phyloP scores from a whole-genome alignment of 2,329 filamentous ascomycete species.

The Cercospora brassicicola region DNA sequence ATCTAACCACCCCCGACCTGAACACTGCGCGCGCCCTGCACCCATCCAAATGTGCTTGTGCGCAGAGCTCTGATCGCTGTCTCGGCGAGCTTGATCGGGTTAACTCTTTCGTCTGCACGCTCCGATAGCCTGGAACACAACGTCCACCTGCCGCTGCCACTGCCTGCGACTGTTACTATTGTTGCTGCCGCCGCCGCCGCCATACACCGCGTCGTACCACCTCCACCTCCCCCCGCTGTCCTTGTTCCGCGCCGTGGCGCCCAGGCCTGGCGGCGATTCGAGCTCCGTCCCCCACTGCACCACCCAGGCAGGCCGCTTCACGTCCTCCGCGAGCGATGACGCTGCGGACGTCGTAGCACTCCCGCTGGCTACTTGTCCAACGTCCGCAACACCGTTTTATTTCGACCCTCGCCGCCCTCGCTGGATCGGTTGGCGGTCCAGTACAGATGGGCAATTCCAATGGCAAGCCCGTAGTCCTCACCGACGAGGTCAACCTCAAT shows the following conservation, averaged over 20 bases:
- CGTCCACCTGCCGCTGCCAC: not conserved
- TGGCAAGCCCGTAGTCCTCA: constrained; percentile 88
- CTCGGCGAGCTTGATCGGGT: constrained; percentile 8
- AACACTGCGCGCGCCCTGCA: not conserved
- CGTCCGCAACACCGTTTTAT: not conserved
- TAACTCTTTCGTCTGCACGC: not conserved
- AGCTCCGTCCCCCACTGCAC: not conserved
- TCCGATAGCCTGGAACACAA: constrained; percentile 1
- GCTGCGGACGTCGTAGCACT: constrained; percentile 6
- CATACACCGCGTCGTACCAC: not conserved
- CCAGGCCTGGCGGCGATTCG: not conserved
- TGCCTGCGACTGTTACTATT: not conserved
- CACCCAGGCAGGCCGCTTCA: not conserved
- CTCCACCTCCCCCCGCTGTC: not conserved
- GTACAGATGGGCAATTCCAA: constrained; percentile 84
- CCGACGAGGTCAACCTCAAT: constrained; percentile 95
- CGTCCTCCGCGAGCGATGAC: constrained; percentile 13
- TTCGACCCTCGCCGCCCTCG: not conserved
- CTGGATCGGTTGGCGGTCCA: not conserved
- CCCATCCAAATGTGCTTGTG: not conserved
- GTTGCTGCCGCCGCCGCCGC: not conserved
- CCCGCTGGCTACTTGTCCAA: not conserved
- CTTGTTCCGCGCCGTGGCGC: not conserved
- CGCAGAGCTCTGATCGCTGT: not conserved
- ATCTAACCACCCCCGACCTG: not conserved